Percentiles rank a stretch among this genome's conserved stretches.
Conservation (phyloP, 129 eudicot species). For the Tagetes patula region DNA sequence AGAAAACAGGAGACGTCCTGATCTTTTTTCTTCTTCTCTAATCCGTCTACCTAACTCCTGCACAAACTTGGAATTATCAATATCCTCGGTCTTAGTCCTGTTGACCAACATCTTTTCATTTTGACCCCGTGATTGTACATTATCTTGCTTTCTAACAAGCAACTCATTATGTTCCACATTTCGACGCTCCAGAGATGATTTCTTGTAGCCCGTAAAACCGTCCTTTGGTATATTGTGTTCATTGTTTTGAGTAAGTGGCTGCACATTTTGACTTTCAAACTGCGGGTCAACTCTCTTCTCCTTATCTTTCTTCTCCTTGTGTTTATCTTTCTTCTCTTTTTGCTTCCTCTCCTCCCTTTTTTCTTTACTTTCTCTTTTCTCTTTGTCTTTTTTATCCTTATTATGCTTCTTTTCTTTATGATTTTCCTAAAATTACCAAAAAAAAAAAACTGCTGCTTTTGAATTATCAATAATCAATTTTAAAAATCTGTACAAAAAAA, state of each 20-base stretch:
- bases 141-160: background rate
- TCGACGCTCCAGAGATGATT: slow-evolving; percentile 20
- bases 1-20: slow-evolving; percentile 1
- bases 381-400: slow-evolving; percentile 63
- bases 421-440: slow-evolving; percentile 44
- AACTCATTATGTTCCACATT: slow-evolving; percentile 29
- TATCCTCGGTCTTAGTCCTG: slow-evolving; percentile 15
- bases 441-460: background rate
- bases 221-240: slow-evolving; percentile 32
- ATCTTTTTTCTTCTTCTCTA: background rate
- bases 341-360: slow-evolving; percentile 56
- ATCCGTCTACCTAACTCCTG: background rate
- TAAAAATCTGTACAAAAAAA: background rate
- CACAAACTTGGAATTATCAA: background rate
- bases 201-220: slow-evolving; percentile 25
- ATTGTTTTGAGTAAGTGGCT: background rate
- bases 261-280: slow-evolving; percentile 1
- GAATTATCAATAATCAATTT: background rate
- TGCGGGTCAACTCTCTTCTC: slow-evolving; percentile 37
- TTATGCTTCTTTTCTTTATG: slow-evolving; percentile 43
- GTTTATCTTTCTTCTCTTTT: slow-evolving; percentile 64
- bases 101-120: slow-evolving; percentile 15
- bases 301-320: slow-evolving; percentile 56
- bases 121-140: background rate
- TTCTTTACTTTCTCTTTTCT: slow-evolving; percentile 58